Percentiles rank a stretch among this genome's conserved stretches.
These are phyloP conservation scores for Acanthochlamys bracteata DNA, from an alignment of 106 monocot genomes.

Conservation along the genomic window DNA sequence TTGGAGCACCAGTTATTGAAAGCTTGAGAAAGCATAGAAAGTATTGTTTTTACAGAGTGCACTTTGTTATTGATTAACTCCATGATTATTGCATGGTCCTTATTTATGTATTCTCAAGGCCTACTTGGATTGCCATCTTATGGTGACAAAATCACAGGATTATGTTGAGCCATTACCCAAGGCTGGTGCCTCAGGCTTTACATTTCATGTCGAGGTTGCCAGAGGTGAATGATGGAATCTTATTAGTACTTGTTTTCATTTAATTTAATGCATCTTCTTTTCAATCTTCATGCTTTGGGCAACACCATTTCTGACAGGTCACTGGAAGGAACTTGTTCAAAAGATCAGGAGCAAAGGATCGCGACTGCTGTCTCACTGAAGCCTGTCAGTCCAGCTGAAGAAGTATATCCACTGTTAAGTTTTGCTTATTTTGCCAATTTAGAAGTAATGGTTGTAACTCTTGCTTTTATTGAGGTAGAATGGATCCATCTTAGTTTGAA, in stretches of 20 bases:
- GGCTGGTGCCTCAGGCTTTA: constrained; percentile 99
- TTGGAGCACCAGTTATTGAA: constrained; percentile 94
- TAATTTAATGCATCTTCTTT: not conserved
- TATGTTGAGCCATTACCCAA: constrained; percentile 86
- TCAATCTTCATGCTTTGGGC: not conserved
- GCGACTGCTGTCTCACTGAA: constrained; percentile 90
- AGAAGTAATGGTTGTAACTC: not conserved
- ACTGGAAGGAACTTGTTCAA: constrained; percentile 77
- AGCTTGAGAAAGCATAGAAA: constrained; percentile 80
- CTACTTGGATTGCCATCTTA: constrained; percentile 98
- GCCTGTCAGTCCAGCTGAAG: constrained; percentile 79
- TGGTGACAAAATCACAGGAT: constrained; percentile 92
- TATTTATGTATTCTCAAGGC: constrained; percentile 42
- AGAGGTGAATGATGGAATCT: constrained; percentile 43
- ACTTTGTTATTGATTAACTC: not conserved
- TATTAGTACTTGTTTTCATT: not conserved
- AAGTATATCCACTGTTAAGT: constrained; percentile 85
- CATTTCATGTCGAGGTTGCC: constrained; percentile 92
- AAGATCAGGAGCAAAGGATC: constrained; percentile 67
- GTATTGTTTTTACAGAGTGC: constrained; percentile 24
- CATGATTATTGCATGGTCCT: not conserved
- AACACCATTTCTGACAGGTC: constrained; percentile 28
- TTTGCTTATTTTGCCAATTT: not conserved
- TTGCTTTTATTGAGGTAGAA: not conserved
- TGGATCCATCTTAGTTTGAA: not conserved